Evolutionary conservation across 2,329 filamentous ascomycete species (phyloP), one percentile per base, ranked within the genome.

Genomic region (Fusarium citri): DNA sequence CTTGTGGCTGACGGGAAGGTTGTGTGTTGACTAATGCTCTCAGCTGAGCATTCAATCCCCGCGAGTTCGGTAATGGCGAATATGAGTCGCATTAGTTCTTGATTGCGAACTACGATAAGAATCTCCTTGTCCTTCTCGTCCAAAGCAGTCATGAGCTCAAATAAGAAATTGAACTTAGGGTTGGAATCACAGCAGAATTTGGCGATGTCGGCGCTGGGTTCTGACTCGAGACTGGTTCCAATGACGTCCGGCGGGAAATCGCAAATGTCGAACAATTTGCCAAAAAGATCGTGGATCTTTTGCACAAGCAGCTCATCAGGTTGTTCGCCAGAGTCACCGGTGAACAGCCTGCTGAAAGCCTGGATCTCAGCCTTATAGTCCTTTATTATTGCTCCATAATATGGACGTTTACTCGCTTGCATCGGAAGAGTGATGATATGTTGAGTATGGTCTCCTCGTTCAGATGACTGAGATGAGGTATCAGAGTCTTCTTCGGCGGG

Each of bases 101-200:
- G 82, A 8, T 84, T 83, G 22, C 84, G 84, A 11, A 83, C 85
- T 14, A 91, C 73, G 25, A 91, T 83, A 16, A 89, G 77, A 10
- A 91, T 76, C 37, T 83, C 85, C 40, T 81, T 83, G 14, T 84
- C 79, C 15, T 79, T 76, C 18, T 79, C 77, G 73, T 22, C 84
- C 78, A 30, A 90, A 74, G 6, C 47, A 15, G 61, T 34, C 60
- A 71, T 49, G 7, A 91, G 78, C 66, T 89, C 87, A 46, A 82
- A 84, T 8, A 90, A 72, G 69, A 91, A 91, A 31, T 83, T 84
- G 69, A 87, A 88, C 69, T 91, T 91, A 57, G 86, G 80, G 75
- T 88, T 90, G 12, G 86, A 84, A 55, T 84, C 84, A 58, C 84
- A 82, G 3, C 84, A 83, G 68, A 88, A 86, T 72, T 84, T 89